phyloP scores from a whole-genome alignment of 2,329 filamentous ascomycete species.

The Phaeosphaeria sp. region DNA sequence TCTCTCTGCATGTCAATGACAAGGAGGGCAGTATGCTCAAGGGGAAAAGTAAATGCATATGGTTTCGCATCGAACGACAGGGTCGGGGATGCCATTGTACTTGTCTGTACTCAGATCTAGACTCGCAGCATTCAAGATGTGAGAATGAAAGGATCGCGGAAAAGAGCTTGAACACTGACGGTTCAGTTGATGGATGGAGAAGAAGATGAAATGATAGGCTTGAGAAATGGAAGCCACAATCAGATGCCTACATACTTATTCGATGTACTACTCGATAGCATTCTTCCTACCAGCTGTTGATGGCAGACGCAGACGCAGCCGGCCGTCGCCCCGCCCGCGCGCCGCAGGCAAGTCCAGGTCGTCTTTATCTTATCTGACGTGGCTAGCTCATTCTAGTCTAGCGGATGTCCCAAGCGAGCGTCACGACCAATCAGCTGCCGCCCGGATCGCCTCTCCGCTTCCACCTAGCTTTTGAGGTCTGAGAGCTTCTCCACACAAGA shows the following conservation, averaged over 20 bases:
- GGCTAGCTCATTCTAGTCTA: constrained; percentile 6
- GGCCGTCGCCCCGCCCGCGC: constrained; percentile 21
- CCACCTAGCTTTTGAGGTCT: background rate
- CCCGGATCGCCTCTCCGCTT: background rate
- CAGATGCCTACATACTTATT: constrained; percentile 3
- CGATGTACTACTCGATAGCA: background rate
- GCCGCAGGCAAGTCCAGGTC: constrained; percentile 5
- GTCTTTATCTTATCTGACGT: constrained; percentile 16
- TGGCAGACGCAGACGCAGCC: constrained; percentile 11
- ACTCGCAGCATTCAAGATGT: background rate
- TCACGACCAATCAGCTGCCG: background rate
- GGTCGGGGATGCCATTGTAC: constrained; percentile 13
- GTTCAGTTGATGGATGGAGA: background rate
- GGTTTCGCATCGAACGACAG: constrained; percentile 49
- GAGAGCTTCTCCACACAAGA: background rate
- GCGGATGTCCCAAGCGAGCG: background rate
- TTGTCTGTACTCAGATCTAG: background rate
- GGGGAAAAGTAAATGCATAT: constrained; percentile 57
- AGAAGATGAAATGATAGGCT: background rate
- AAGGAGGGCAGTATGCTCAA: constrained; percentile 55
- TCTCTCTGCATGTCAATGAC: constrained; percentile 62
- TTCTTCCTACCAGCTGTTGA: background rate
- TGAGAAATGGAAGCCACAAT: background rate
- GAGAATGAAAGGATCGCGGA: background rate
- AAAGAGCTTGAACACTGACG: background rate